Percentiles rank a stretch among this genome's conserved stretches.
Conservation (phyloP, 2,329 filamentous ascomycete genomes). For the Colletotrichum orchidophilum region DNA sequence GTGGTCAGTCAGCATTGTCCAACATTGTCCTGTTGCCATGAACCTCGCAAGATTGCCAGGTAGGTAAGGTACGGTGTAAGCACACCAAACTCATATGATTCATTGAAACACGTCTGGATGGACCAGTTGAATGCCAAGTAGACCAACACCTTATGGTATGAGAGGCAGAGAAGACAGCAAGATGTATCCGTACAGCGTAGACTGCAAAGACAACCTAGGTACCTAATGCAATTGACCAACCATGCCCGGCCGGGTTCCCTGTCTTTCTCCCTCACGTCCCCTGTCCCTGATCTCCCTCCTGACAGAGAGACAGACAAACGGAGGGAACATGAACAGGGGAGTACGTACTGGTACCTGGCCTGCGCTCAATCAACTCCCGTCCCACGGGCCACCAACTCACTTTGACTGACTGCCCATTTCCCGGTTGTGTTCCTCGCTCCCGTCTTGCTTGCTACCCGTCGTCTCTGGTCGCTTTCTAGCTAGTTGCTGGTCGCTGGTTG, state of each 20-base stretch:
- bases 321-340: constrained; percentile 1
- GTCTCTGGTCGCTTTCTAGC: not conserved
- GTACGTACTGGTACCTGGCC: constrained; percentile 2
- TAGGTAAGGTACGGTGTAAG: too few species aligned
- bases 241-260: not conserved
- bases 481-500: not conserved
- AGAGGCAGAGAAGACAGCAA: too few species aligned
- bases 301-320: constrained; percentile 11
- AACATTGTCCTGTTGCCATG: not conserved
- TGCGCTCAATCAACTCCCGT: constrained; percentile 2
- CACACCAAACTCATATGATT: not conserved
- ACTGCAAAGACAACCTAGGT: too few species aligned
- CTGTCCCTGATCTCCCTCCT: constrained; percentile 21
- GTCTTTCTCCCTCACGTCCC: not conserved
- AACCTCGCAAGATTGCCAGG: not conserved
- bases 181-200: too few species aligned
- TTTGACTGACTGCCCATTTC: constrained; percentile 16
- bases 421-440: constrained; percentile 13
- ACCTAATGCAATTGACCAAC: constrained; percentile 15
- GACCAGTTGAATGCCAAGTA: not conserved
- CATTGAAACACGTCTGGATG: not conserved
- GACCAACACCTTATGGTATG: not conserved
- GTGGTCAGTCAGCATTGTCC: not conserved
- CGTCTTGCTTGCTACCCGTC: not conserved
- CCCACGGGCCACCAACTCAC: constrained; percentile 9